Percentiles rank a stretch among this genome's conserved stretches.
phyloP scores from a whole-genome alignment of 1,139 yeast species.

The Suhomyces chickasaworum region DNA sequence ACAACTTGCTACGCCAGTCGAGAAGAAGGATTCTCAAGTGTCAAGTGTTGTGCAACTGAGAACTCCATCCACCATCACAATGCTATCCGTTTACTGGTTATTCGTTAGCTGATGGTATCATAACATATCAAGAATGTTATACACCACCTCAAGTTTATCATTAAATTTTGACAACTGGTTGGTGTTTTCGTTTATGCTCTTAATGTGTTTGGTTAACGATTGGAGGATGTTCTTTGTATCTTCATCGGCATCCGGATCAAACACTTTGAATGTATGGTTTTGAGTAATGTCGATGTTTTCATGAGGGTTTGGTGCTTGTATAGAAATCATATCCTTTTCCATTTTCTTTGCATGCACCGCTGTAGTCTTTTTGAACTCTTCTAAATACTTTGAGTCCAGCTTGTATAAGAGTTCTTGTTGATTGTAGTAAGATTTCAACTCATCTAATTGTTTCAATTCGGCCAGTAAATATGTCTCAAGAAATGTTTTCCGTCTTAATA shows the following conservation, averaged over 20 bases:
- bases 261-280: slow-evolving; percentile 10
- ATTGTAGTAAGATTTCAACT: slow-evolving; percentile 32
- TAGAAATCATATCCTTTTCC: slow-evolving; percentile 11
- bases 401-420: slow-evolving; percentile 27
- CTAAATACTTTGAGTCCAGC: slow-evolving; percentile 38
- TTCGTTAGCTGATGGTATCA: slow-evolving; percentile 23
- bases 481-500: slow-evolving; percentile 32
- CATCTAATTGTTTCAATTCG: slow-evolving; percentile 40
- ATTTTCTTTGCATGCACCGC: slow-evolving; percentile 11
- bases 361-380: slow-evolving; percentile 24
- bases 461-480: slow-evolving; percentile 47
- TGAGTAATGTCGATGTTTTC: slow-evolving; percentile 5
- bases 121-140: slow-evolving; percentile 28
- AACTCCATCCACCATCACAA: slow-evolving; percentile 9
- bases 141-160: slow-evolving; percentile 30
- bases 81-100: slow-evolving; percentile 38
- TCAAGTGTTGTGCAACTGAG: neutral
- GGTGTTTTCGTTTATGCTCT: slow-evolving; percentile 23
- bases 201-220: slow-evolving; percentile 23
- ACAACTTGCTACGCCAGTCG: neutral
- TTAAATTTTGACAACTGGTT: slow-evolving; percentile 26
- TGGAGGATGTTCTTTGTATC: slow-evolving; percentile 26
- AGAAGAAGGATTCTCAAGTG: neutral
- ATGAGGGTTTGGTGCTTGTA: neutral
- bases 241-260: slow-evolving; percentile 31